These are phyloP conservation scores for Trapa bicornis DNA, from an alignment of 345 rosid species.

Conservation along the genomic window DNA sequence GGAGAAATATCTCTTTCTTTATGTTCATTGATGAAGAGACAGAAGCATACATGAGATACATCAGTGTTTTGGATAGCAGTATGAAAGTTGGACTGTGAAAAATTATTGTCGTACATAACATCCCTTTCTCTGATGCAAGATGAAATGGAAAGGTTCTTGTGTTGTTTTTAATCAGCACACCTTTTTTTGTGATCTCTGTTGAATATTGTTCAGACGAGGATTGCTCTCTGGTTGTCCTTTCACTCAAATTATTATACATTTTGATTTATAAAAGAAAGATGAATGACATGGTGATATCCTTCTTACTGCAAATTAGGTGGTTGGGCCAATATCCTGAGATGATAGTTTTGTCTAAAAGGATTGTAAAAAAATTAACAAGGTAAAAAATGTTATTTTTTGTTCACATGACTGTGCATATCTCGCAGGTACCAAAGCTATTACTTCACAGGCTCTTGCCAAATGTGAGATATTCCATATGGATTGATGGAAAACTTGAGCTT, in stretches of 20 bases:
- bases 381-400: not conserved
- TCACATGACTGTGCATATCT: slow-evolving; percentile 11
- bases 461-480: slow-evolving; percentile 69
- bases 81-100: slow-evolving; percentile 76
- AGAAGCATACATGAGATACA: slow-evolving; percentile 52
- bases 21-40: slow-evolving; percentile 91
- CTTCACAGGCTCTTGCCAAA: slow-evolving; percentile 73
- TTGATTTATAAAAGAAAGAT: not conserved
- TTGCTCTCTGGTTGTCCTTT: not conserved
- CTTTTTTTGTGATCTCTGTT: not conserved
- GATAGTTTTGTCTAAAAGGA: not conserved
- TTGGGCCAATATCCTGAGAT: not conserved
- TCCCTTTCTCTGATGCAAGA: slow-evolving; percentile 71
- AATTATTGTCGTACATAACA: slow-evolving; percentile 51
- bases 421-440: slow-evolving; percentile 84
- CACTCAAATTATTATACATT: not conserved
- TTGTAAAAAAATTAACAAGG: not conserved
- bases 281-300: not conserved
- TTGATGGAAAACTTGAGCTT: slow-evolving; percentile 86
- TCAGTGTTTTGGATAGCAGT: slow-evolving; percentile 34
- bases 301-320: too few species aligned
- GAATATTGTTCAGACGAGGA: not conserved
- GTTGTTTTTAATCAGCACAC: not conserved
- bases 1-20: slow-evolving; percentile 52
- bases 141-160: slow-evolving; percentile 68